A percentile compares a stretch with the other conserved stretches of the same genome.
These are phyloP conservation scores for Gelatoporia subvermispora DNA, from an alignment of 768 basidiomycete species.

Conservation along the genomic window DNA sequence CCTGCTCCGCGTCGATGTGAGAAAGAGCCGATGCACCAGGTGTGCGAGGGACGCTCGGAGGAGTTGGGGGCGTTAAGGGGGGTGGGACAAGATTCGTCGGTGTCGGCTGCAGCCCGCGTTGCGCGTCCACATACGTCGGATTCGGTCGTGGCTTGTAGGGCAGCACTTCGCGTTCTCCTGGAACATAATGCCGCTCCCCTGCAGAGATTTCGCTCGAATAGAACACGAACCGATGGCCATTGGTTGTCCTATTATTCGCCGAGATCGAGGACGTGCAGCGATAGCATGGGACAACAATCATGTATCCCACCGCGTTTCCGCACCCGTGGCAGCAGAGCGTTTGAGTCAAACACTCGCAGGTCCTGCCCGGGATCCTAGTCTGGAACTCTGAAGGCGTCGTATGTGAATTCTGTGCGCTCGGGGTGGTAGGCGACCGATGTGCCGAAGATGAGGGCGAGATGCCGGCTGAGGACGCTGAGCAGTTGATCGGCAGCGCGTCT, in stretches of 20 bases:
- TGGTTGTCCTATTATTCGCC: conserved; percentile 65
- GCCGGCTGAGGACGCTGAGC: conserved; percentile 59
- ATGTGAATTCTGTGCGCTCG: background rate
- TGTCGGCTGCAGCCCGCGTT: too few relatives aligned
- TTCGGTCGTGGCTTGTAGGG: conserved; percentile 8
- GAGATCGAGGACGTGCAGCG: conserved; percentile 72
- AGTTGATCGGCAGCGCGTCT: conserved; percentile 74
- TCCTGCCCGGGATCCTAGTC: conserved; percentile 31
- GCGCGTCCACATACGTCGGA: too few relatives aligned
- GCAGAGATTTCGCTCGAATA: conserved; percentile 66
- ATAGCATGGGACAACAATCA: conserved; percentile 74
- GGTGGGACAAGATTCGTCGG: too few relatives aligned
- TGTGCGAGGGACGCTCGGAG: too few relatives aligned
- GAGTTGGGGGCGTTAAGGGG: too few relatives aligned
- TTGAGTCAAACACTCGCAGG: conserved; percentile 84
- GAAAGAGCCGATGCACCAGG: too few relatives aligned
- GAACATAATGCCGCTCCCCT: conserved; percentile 59
- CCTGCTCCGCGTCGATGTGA: background rate
- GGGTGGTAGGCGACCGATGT: too few relatives aligned
- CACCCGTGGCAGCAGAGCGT: conserved; percentile 78
- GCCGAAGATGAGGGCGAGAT: conserved; percentile 7
- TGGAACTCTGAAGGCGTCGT: background rate
- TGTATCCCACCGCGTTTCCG: conserved; percentile 70
- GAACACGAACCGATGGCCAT: conserved; percentile 85
- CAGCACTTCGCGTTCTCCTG: conserved; percentile 58